A percentile compares a stretch with the other conserved stretches of the same genome.
These are phyloP conservation scores for Euptelea pleiosperma DNA, from an alignment of 164 flowering plant species.

Conservation along the genomic window DNA sequence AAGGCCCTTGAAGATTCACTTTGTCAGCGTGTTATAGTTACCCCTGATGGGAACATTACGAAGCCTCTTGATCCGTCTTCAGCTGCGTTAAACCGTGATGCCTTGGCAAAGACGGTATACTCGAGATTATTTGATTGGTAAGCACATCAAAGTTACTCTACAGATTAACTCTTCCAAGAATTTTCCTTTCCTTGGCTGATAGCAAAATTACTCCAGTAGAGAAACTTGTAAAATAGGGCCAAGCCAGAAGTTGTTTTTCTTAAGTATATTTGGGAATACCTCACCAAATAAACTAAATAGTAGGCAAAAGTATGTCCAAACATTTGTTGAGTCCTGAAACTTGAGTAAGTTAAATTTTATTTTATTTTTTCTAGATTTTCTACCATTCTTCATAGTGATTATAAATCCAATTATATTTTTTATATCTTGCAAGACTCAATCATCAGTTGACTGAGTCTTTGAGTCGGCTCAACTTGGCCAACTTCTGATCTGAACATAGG, in stretches of 20 bases:
- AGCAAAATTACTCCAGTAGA: not conserved
- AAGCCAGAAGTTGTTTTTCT: no score
- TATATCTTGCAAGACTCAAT: no score
- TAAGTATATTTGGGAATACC: no score
- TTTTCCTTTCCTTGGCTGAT: not conserved
- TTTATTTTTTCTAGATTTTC: no score
- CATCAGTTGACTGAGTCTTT: not conserved
- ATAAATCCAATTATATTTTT: no score
- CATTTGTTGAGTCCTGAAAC: no score
- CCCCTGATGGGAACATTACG: slow-evolving; percentile 78
- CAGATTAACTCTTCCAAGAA: not conserved
- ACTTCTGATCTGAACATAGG: no score
- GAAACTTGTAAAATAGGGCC: not conserved
- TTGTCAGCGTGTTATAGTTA: slow-evolving; percentile 77
- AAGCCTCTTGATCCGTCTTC: slow-evolving; percentile 65
- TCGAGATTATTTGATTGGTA: slow-evolving; percentile 86
- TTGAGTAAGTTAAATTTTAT: no score
- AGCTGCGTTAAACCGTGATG: slow-evolving; percentile 69
- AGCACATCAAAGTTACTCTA: slow-evolving; percentile 10
- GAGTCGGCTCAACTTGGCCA: no score
- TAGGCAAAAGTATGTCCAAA: no score
- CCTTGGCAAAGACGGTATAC: slow-evolving; percentile 73
- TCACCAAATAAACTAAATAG: no score
- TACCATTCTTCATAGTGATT: not conserved
- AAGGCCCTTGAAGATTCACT: slow-evolving; percentile 68